These are phyloP conservation scores for Botrytis byssoidea DNA, from an alignment of 2,329 filamentous ascomycete genomes.

Conservation along the genomic window DNA sequence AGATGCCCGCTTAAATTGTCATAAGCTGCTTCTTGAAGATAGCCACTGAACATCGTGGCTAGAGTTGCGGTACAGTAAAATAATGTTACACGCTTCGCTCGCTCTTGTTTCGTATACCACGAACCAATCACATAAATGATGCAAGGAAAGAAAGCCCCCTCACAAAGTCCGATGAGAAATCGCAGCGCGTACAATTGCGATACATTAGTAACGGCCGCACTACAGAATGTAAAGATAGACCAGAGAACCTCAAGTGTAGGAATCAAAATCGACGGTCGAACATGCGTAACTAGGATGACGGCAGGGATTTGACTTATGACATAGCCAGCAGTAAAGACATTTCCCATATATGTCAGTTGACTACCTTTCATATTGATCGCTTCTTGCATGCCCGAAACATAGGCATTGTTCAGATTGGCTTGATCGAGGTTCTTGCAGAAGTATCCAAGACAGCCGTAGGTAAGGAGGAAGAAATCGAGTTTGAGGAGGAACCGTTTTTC, in stretches of 20 bases:
- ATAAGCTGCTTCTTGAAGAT: constrained; percentile 45
- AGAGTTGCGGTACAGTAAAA: constrained; percentile 54
- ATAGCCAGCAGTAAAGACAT: constrained; percentile 51
- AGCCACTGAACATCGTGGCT: constrained; percentile 47
- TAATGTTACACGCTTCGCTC: constrained; percentile 54
- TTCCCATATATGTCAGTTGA: constrained; percentile 52
- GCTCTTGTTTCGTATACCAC: constrained; percentile 46
- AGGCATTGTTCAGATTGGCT: constrained; percentile 41
- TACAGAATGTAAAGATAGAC: constrained; percentile 32
- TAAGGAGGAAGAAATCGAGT: constrained; percentile 50
- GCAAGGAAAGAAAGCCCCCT: constrained; percentile 30
- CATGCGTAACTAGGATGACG: constrained; percentile 28
- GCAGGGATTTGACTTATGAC: constrained; percentile 31
- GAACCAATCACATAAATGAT: constrained; percentile 46
- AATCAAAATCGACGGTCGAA: constrained; percentile 33
- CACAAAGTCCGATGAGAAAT: constrained; percentile 45
- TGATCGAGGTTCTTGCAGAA: constrained; percentile 48
- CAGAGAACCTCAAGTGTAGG: constrained; percentile 31
- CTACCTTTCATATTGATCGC: constrained; percentile 51
- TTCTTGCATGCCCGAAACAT: constrained; percentile 48
- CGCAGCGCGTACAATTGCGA: constrained; percentile 45
- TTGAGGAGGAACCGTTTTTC: constrained; percentile 50
- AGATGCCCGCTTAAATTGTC: constrained; percentile 41
- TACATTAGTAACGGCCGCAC: constrained; percentile 35
- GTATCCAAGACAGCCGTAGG: constrained; percentile 46